phyloP scores from a whole-genome alignment of 2,329 filamentous ascomycete genomes.

The Conoideocrella luteorostrata region DNA sequence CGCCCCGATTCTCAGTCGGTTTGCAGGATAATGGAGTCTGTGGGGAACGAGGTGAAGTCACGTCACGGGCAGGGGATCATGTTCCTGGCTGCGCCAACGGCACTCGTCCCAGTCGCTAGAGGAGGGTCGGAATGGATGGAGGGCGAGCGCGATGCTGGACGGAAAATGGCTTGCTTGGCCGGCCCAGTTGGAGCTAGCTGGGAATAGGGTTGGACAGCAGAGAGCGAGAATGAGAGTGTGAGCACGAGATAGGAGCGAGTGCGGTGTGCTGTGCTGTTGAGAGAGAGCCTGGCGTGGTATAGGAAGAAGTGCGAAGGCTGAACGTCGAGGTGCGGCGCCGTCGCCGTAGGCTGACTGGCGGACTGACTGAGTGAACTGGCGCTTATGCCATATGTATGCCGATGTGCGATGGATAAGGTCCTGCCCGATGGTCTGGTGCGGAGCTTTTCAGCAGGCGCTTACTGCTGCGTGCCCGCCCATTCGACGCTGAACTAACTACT shows the following conservation, averaged over 20 bases:
- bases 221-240: not conserved
- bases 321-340: not conserved
- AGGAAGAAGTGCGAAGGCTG: slow-evolving; percentile 3
- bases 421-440: too few relatives aligned
- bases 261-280: not conserved
- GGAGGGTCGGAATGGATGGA: not conserved
- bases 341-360: not conserved
- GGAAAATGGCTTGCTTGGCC: too few relatives aligned
- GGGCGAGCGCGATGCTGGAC: not conserved
- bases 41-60: slow-evolving; percentile 17
- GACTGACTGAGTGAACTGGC: too few relatives aligned
- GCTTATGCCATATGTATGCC: not conserved
- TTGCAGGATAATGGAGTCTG: slow-evolving; percentile 4
- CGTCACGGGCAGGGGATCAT: slow-evolving; percentile 26
- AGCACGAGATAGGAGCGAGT: not conserved
- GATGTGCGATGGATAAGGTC: not conserved
- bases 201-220: too few relatives aligned
- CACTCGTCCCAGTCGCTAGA: slow-evolving; percentile 2
- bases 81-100: slow-evolving; percentile 17
- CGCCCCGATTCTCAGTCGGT: slow-evolving; percentile 1
- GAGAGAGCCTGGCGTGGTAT: not conserved
- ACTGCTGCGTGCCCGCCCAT: too few relatives aligned
- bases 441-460: slow-evolving; percentile 1
- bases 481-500: too few relatives aligned
- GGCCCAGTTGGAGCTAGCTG: too few relatives aligned